Evolutionary conservation across 2,329 filamentous ascomycete genomes (phyloP).

Genomic region (Alternaria burnsii): DNA sequence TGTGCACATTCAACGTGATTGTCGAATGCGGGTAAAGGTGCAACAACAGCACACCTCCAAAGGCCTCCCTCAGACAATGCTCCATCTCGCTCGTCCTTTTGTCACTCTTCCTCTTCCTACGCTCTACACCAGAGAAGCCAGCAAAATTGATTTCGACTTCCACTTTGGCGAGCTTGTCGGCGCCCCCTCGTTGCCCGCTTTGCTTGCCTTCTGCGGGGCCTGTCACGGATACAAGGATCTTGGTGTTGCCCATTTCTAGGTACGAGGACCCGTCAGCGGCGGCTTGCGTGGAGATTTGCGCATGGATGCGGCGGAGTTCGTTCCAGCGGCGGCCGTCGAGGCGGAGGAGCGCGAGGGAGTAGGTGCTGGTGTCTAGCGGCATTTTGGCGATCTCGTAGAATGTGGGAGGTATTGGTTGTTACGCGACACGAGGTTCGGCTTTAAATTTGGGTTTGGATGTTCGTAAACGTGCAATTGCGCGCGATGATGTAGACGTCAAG

Average conservation of each 20-base stretch:
- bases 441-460: neutral
- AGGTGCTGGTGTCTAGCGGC: conserved; percentile 95
- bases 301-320: conserved; percentile 87
- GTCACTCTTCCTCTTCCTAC: conserved; percentile 72
- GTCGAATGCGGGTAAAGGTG: conserved; percentile 89
- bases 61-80: conserved; percentile 78
- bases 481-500: conserved; percentile 9
- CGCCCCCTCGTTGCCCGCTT: conserved; percentile 57
- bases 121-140: conserved; percentile 86
- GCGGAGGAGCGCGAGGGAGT: conserved; percentile 78
- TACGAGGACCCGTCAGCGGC: conserved; percentile 93
- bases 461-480: neutral
- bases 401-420: neutral
- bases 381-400: conserved; percentile 58
- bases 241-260: conserved; percentile 96
- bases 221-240: conserved; percentile 90
- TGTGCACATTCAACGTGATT: conserved; percentile 83
- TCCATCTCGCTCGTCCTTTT: conserved; percentile 85
- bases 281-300: conserved; percentile 90
- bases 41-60: conserved; percentile 80
- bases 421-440: neutral
- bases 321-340: conserved; percentile 89
- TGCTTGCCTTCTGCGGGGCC: conserved; percentile 78
- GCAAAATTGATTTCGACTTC: conserved; percentile 85
- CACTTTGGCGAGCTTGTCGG: conserved; percentile 69